Percentiles rank a stretch among this genome's conserved stretches.
Conservation (phyloP, 73 alveolate genomes). For the Tetrahymena borealis region DNA sequence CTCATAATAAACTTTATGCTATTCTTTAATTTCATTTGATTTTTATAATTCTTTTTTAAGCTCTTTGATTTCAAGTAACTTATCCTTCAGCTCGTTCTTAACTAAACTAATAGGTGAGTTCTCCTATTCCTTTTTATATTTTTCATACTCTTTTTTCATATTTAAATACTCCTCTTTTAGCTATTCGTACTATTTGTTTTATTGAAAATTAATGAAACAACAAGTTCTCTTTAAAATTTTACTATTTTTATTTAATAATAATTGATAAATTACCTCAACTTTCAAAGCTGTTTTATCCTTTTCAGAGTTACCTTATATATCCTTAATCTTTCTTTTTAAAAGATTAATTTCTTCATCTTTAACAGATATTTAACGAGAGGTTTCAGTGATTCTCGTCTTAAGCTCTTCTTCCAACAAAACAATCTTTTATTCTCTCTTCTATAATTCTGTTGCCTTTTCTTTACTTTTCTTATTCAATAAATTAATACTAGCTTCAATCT, state of each 20-base stretch:
- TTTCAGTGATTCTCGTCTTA: neutral
- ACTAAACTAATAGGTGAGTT: slow-evolving; percentile 20
- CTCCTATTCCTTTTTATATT: slow-evolving; percentile 7
- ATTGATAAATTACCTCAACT: neutral
- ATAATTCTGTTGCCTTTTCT: neutral
- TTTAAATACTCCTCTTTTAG: slow-evolving; percentile 13
- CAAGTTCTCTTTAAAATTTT: too few relatives aligned
- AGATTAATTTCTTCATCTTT: slow-evolving; percentile 33
- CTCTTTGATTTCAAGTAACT: slow-evolving; percentile 11
- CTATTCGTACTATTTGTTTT: neutral
- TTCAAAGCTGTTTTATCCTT: slow-evolving; percentile 29
- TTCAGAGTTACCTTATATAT: slow-evolving; percentile 3
- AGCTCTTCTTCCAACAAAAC: slow-evolving; percentile 1
- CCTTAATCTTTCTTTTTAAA: slow-evolving; percentile 10
- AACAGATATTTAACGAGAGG: slow-evolving; percentile 8
- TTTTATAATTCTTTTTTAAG: slow-evolving; percentile 26
- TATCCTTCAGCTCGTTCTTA: slow-evolving; percentile 4
- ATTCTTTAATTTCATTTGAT: slow-evolving; percentile 17
- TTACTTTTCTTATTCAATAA: neutral
- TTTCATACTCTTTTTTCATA: neutral
- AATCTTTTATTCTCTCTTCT: slow-evolving; percentile 6
- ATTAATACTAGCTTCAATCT: neutral
- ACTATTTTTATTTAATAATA: too few relatives aligned
- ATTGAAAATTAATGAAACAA: neutral
- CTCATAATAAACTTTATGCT: slow-evolving; percentile 27